phyloP scores from a whole-genome alignment of 2,329 filamentous ascomycete genomes.

The Lachnellula occidentalis region DNA sequence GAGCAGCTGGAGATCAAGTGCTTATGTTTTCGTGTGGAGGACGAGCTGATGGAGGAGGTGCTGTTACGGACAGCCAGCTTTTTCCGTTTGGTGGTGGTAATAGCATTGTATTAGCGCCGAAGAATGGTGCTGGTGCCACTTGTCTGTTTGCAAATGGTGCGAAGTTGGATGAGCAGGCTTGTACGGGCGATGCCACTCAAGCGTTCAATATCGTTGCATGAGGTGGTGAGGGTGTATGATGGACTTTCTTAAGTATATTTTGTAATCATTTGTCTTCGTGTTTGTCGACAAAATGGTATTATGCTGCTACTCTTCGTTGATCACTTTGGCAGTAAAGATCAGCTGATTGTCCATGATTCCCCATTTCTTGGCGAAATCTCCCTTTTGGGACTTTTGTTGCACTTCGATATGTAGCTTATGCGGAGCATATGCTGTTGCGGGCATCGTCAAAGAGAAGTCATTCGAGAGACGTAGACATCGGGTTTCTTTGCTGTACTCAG shows the following conservation, averaged over 20 bases:
- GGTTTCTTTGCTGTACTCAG: too few relatives aligned
- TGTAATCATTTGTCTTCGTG: too few relatives aligned
- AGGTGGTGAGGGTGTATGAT: neutral
- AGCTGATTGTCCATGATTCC: too few relatives aligned
- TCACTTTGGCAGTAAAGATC: too few relatives aligned
- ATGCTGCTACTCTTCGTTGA: too few relatives aligned
- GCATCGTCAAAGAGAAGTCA: too few relatives aligned
- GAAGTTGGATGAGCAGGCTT: constrained; percentile 21
- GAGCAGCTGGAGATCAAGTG: constrained; percentile 46
- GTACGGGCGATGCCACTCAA: constrained; percentile 14
- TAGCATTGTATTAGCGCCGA: constrained; percentile 40
- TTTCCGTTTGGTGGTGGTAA: constrained; percentile 41
- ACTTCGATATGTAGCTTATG: too few relatives aligned
- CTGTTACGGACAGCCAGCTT: constrained; percentile 40
- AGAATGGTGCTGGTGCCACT: constrained; percentile 37
- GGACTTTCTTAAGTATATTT: too few relatives aligned
- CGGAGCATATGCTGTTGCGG: too few relatives aligned
- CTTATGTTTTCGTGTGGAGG: constrained; percentile 54
- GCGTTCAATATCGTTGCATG: constrained; percentile 15
- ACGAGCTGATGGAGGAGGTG: constrained; percentile 46
- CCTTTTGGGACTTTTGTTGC: too few relatives aligned
- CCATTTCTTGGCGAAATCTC: too few relatives aligned
- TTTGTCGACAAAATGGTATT: neutral
- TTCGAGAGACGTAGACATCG: too few relatives aligned
- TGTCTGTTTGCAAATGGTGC: constrained; percentile 36